Conservation (phyloP, 805 yeast genomes). For the Helenozyma rhizophorensis region DNA sequence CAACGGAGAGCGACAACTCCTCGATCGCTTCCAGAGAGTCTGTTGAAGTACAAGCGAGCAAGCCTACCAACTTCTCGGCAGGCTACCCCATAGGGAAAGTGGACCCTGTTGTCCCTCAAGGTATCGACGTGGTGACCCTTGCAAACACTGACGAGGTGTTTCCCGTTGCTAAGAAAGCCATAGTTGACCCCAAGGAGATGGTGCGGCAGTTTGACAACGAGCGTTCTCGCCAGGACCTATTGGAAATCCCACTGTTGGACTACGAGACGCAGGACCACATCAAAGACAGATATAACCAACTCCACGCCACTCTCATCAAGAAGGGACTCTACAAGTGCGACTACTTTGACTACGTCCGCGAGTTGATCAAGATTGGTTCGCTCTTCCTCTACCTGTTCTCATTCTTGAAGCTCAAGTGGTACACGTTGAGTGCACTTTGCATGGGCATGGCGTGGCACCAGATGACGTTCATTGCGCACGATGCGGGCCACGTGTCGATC, state of each 20-base stretch:
- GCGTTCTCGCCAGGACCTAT: slow-evolving; percentile 52
- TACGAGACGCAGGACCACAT: slow-evolving; percentile 58
- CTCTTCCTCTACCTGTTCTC: slow-evolving; percentile 48
- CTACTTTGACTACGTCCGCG: slow-evolving; percentile 70
- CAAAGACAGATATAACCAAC: slow-evolving; percentile 51
- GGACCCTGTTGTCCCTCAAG: slow-evolving; percentile 50
- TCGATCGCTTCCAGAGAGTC: slow-evolving; percentile 10
- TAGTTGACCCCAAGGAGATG: slow-evolving; percentile 53
- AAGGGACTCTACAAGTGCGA: slow-evolving; percentile 69
- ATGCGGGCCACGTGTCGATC: slow-evolving; percentile 82
- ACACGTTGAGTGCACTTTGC: slow-evolving; percentile 53
- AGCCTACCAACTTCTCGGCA: slow-evolving; percentile 2
- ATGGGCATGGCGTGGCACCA: slow-evolving; percentile 88
- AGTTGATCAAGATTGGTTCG: slow-evolving; percentile 53
- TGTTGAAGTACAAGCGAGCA: slow-evolving; percentile 6
- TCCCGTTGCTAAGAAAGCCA: slow-evolving; percentile 24
- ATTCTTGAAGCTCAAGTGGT: slow-evolving; percentile 43
- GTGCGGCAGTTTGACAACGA: slow-evolving; percentile 56
- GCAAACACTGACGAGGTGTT: slow-evolving; percentile 31
- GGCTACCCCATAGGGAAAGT: slow-evolving; percentile 44
- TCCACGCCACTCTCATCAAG: slow-evolving; percentile 52
- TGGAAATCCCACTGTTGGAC: slow-evolving; percentile 60
- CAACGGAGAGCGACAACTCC: slow-evolving; percentile 9
- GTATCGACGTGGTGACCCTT: slow-evolving; percentile 32
- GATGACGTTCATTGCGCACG: slow-evolving; percentile 82